A percentile compares a stretch with the other conserved stretches of the same genome.
Conservation (phyloP, 2,329 filamentous ascomycete species). For the Lachnellula subtilissima region DNA sequence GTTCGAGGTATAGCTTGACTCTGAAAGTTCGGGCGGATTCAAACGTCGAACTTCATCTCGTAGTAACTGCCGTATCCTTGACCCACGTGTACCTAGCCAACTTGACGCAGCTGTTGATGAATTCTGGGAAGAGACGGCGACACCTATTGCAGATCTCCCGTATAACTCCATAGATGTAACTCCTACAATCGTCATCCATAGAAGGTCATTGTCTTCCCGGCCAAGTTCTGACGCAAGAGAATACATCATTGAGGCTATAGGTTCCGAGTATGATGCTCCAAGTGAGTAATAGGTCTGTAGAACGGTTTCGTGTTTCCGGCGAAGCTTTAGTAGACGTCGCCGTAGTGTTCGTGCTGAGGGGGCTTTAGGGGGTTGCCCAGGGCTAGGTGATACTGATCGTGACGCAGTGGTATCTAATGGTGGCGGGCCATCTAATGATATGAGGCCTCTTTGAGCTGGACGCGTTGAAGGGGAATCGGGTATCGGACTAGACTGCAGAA, state of each 20-base stretch:
- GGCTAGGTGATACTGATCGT: constrained; percentile 43
- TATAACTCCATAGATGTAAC: constrained; percentile 92
- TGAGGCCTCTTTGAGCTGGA: constrained; percentile 54
- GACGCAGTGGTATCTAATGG: constrained; percentile 39
- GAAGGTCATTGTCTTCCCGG: constrained; percentile 90
- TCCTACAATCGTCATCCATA: constrained; percentile 93
- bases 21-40: constrained; percentile 68
- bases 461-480: constrained; percentile 54
- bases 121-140: constrained; percentile 59
- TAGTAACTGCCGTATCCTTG: constrained; percentile 77
- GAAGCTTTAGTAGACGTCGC: constrained; percentile 67
- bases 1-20: constrained; percentile 51
- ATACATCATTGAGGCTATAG: constrained; percentile 90
- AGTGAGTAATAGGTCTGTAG: constrained; percentile 79
- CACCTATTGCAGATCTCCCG: constrained; percentile 75
- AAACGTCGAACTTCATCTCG: constrained; percentile 90
- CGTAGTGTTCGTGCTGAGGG: constrained; percentile 69
- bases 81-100: constrained; percentile 78
- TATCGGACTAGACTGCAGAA: constrained; percentile 57
- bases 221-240: constrained; percentile 91
- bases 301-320: constrained; percentile 69
- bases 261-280: constrained; percentile 89
- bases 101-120: constrained; percentile 54
- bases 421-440: constrained; percentile 48
- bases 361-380: constrained; percentile 52